Base-by-base conservation (phyloP, 202 grass and related monocot species). In the Digitaria exilis region DNA sequence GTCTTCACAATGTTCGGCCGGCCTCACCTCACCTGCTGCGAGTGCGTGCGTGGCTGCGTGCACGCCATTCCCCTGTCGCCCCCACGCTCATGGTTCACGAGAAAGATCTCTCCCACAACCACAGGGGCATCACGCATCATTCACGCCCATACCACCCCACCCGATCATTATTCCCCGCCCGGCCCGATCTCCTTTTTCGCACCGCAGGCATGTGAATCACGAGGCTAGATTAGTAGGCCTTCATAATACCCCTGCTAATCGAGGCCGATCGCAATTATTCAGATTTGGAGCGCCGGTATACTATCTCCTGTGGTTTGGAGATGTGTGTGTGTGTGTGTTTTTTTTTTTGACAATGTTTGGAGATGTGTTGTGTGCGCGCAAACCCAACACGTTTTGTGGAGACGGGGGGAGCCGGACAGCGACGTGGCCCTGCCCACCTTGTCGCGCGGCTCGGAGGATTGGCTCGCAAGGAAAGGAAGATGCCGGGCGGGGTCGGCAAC, bases 401-500 rank as follows among this genome's bases (percentile, higher is more conserved):
- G 37, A 32, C 34, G 9, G 46, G 69, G 84, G 59, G n/a, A 86
- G 76, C 76, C 58, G 68, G 69, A 83, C 65, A 29, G 73, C 73
- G 80, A 87, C 73, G 19, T 5, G 56, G n/a, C n/a, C n/a, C n/a
- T n/a, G n/a, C n/a, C 35, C 35, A 37, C 35, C 48, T 39, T n/a
- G 83, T 49, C 22, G 54, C 64, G 15, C 44, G 26, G 0, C 16
- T 10, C 32, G 48, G 29, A 35, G 61, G 34, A 39, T 66, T 68
- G 24, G 32, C 34, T 8, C 19, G 28, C 25, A 69, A 68, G 65
- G 64, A 67, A 13, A 57, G 2, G n/a, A 59, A 74, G 74, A 29
- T 61, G 82, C 74, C 83, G 65, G 30, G 74, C 18, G 52, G 54
- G 21, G 61, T 24, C 50, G 60, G 57, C 45, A 15, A 49, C 28